Conservation (phyloP, 768 basidiomycete genomes). For the Calocybe indica region DNA sequence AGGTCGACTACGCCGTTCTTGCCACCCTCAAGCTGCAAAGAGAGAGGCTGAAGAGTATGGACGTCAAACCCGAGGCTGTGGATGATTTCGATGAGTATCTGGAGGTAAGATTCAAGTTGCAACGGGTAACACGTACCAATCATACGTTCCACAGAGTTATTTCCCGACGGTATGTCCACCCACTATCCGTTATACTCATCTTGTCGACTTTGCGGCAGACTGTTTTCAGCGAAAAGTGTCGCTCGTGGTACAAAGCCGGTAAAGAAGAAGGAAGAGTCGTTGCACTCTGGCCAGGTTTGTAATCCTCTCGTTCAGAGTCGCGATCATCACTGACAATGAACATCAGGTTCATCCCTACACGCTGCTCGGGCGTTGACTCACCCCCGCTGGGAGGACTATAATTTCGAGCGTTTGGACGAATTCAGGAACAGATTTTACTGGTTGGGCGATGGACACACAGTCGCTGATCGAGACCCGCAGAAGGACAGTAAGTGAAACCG, state of each 20-base stretch:
- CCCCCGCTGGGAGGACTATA: conserved; percentile 64
- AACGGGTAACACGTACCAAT: not conserved
- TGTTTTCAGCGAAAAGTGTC: conserved; percentile 51
- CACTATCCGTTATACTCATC: not conserved
- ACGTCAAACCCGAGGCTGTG: conserved; percentile 52
- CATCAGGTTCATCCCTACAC: conserved; percentile 47
- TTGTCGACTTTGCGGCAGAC: conserved; percentile 29
- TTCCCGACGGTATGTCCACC: conserved; percentile 33
- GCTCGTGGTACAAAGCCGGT: conserved; percentile 61
- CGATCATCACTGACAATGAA: not conserved
- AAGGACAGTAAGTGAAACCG: conserved; percentile 22
- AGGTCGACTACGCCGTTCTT: conserved; percentile 50
- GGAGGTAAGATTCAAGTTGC: conserved; percentile 29
- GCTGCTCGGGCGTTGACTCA: conserved; percentile 40
- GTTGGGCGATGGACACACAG: conserved; percentile 56
- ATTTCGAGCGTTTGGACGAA: conserved; percentile 40
- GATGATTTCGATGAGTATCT: conserved; percentile 57
- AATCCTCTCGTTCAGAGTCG: not conserved
- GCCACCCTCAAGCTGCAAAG: conserved; percentile 59
- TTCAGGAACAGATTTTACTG: conserved; percentile 47
- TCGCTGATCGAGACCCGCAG: conserved; percentile 33
- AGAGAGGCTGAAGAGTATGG: conserved; percentile 57
- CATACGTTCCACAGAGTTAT: conserved; percentile 29
- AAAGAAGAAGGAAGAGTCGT: conserved; percentile 52
- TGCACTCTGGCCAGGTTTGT: conserved; percentile 54